A percentile compares a stretch with the other conserved stretches of the same genome.
phyloP scores from a whole-genome alignment of 176 grass and related monocot genomes.

The Aegilops tauschii region DNA sequence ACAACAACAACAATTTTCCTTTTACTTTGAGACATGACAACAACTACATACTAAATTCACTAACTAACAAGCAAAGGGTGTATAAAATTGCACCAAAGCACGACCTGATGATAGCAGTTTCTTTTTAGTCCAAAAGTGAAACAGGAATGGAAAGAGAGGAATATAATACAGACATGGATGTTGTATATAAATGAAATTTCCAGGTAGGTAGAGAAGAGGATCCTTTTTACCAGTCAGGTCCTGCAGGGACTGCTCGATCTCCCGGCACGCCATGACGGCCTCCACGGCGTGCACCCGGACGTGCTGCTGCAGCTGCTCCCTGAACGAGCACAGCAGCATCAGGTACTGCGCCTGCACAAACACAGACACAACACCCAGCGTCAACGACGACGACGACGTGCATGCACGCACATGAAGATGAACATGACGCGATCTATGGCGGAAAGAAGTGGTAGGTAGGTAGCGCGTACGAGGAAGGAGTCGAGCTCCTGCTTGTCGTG shows the following conservation, averaged over 20 bases:
- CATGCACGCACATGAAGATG: not conserved
- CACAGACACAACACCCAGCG: not conserved
- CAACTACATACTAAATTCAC: not conserved
- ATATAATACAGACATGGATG: not conserved
- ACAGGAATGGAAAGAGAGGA: not conserved
- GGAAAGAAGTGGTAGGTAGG: not conserved
- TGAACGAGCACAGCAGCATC: slow-evolving; percentile 93
- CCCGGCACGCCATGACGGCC: slow-evolving; percentile 99
- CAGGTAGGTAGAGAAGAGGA: not conserved
- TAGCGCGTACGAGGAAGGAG: slow-evolving; percentile 73
- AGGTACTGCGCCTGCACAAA: slow-evolving; percentile 80
- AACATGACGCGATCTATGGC: not conserved
- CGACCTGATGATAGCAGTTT: not conserved
- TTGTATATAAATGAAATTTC: not conserved
- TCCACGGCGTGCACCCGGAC: slow-evolving; percentile 99
- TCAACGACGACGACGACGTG: not conserved
- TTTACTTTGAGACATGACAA: slow-evolving; percentile 12
- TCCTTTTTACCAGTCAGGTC: slow-evolving; percentile 73
- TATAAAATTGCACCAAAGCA: slow-evolving; percentile 22
- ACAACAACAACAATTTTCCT: slow-evolving; percentile 20
- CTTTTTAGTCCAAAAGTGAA: not conserved
- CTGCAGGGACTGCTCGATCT: slow-evolving; percentile 97
- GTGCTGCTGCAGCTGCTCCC: slow-evolving; percentile 99
- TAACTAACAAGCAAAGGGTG: not conserved
- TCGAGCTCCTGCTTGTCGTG: slow-evolving; percentile 99